A percentile compares a stretch with the other conserved stretches of the same genome.
phyloP scores from a whole-genome alignment of 106 monocot genomes.

The Dioscorea zingiberensis region DNA sequence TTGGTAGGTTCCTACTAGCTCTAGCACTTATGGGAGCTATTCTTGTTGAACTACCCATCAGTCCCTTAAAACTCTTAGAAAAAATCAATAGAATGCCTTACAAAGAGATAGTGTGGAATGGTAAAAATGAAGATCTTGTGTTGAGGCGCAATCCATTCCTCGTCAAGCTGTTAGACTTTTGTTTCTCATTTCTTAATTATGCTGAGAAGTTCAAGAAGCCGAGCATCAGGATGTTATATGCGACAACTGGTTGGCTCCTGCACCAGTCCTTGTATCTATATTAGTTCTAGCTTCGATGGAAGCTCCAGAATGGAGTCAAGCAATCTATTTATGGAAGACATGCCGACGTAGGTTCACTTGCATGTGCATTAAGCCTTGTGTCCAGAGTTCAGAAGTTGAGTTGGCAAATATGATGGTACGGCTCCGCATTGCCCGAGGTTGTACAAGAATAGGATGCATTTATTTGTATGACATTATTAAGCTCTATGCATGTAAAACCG shows the following conservation, averaged over 20 bases:
- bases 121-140: slow-evolving; percentile 17
- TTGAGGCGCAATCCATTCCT: slow-evolving; percentile 44
- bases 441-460: too few relatives aligned
- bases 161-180: slow-evolving; percentile 55
- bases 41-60: slow-evolving; percentile 30
- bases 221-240: slow-evolving; percentile 33
- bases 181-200: slow-evolving; percentile 36
- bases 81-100: too few relatives aligned
- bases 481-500: too few relatives aligned
- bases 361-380: slow-evolving; percentile 6
- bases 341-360: slow-evolving; percentile 5
- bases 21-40: slow-evolving; percentile 43
- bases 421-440: too few relatives aligned
- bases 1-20: slow-evolving; percentile 41
- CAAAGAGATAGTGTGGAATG: slow-evolving; percentile 14
- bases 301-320: neutral
- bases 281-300: slow-evolving; percentile 22
- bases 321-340: slow-evolving; percentile 14
- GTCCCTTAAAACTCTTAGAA: too few relatives aligned
- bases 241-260: slow-evolving; percentile 57
- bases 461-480: too few relatives aligned
- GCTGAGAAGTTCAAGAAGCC: slow-evolving; percentile 11
- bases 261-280: too few relatives aligned
- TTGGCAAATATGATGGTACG: too few relatives aligned
- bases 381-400: too few relatives aligned